phyloP scores from a whole-genome alignment of 805 yeast species.

The Myxozyma udenii region DNA sequence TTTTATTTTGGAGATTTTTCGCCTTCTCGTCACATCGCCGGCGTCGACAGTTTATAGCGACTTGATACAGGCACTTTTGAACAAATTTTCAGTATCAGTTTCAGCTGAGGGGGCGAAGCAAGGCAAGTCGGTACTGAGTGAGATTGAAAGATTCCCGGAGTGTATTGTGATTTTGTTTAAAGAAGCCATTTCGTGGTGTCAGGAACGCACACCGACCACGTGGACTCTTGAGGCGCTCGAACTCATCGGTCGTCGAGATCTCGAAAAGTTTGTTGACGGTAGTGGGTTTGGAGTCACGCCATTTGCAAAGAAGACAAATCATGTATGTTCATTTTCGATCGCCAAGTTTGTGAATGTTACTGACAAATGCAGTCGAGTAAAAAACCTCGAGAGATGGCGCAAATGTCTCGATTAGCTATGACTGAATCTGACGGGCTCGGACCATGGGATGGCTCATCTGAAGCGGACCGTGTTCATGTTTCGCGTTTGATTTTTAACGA shows the following conservation, averaged over 20 bases:
- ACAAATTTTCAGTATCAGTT: slow-evolving; percentile 3
- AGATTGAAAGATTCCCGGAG: slow-evolving; percentile 62
- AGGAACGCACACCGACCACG: slow-evolving; percentile 49
- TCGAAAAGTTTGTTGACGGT: slow-evolving; percentile 38
- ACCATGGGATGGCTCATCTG: slow-evolving; percentile 71
- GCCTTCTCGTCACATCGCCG: slow-evolving; percentile 7
- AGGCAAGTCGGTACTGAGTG: slow-evolving; percentile 48
- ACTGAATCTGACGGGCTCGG: slow-evolving; percentile 44
- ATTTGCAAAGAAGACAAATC: not conserved
- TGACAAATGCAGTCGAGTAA: slow-evolving; percentile 12
- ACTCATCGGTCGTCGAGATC: slow-evolving; percentile 66
- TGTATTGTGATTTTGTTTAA: slow-evolving; percentile 68
- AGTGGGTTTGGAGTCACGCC: not conserved
- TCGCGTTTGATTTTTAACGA: slow-evolving; percentile 68
- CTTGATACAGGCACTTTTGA: slow-evolving; percentile 1
- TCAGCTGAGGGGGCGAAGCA: not conserved
- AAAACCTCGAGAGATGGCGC: slow-evolving; percentile 43
- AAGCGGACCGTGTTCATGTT: slow-evolving; percentile 64
- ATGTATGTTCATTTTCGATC: no score
- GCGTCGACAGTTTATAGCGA: slow-evolving; percentile 6
- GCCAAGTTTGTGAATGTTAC: not conserved
- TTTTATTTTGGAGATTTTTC: slow-evolving; percentile 9
- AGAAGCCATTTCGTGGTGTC: slow-evolving; percentile 46
- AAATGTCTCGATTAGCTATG: slow-evolving; percentile 36
- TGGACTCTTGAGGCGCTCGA: slow-evolving; percentile 48